A percentile compares a stretch with the other conserved stretches of the same genome.
phyloP scores from a whole-genome alignment of 2,329 filamentous ascomycete genomes.

The Hypoxylon sp. region DNA sequence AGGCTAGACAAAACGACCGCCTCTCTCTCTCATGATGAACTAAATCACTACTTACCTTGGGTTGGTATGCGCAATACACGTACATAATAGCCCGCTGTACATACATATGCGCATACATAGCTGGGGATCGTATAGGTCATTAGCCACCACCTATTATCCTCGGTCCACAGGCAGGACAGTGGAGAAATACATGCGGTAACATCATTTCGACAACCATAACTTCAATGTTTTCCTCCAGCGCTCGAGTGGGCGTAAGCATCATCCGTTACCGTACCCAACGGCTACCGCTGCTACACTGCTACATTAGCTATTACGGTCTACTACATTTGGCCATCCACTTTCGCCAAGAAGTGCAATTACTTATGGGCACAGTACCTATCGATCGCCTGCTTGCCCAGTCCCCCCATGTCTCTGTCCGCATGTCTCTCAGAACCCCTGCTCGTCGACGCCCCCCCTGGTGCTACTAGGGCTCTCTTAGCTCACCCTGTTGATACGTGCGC shows the following conservation, averaged over 20 bases:
- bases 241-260: constrained; percentile 17
- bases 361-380: constrained; percentile 29
- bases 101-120: background rate
- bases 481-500: constrained; percentile 36
- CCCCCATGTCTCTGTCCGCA: constrained; percentile 17
- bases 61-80: constrained; percentile 26
- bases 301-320: constrained; percentile 23
- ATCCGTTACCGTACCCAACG: constrained; percentile 30
- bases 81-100: background rate
- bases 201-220: constrained; percentile 18
- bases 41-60: constrained; percentile 16
- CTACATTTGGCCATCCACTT: constrained; percentile 34
- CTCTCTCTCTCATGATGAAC: too few relatives aligned
- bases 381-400: constrained; percentile 32
- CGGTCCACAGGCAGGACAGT: constrained; percentile 9
- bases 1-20: too few relatives aligned
- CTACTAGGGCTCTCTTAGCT: constrained; percentile 33
- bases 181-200: constrained; percentile 26
- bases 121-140: background rate
- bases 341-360: constrained; percentile 36
- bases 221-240: too few relatives aligned
- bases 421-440: constrained; percentile 26
- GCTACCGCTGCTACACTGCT: constrained; percentile 1
- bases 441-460: background rate
- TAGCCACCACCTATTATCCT: too few relatives aligned